Evolutionary conservation across 129 eudicot species (phyloP), one percentile per base, ranked within the genome.

Genomic region (Arctium minus): DNA sequence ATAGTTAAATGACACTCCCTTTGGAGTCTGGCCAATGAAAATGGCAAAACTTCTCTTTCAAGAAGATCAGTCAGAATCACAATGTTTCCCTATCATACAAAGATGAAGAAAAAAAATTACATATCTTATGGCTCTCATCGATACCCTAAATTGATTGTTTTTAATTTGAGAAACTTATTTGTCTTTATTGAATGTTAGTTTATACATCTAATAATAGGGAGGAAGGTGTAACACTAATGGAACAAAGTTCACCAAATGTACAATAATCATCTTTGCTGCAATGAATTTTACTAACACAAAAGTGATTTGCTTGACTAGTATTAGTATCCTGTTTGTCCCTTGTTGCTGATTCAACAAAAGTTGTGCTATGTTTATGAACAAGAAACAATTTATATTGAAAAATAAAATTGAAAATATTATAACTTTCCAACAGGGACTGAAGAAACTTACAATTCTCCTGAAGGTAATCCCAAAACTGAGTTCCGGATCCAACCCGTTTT

Each of bases 401-500:
- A 81, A 22, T 22, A 31, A 10, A 10, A 64, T 0, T 13, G 40
- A 37, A 79, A 42, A 8, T 9, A 18, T 31, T 10, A 15, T 30
- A 71, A 4, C 32, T 6, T 30, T 1, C 17, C 8, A 77, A 70
- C 2, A 15, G 9, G 4, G 9, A 37, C 0, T 17, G 30, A 30
- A 39, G 2, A 27, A 64, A 81, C 98, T 94, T 85, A 92, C 99
- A 81, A 95, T 93, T 78, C 94, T 88, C 36, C 90, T 89, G 40
- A 90, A 76, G 50, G 93, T 83, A 71, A 93, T 86, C 38, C 89
- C 84, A 74, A 95, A 88, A 27, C 79, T 79, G 76, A 90, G 87
- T 75, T 90, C 99, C 72, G 94, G 91, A 89, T 95, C 98, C 84
- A 92, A 73, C 36, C 86, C 93, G 62, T 44, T 83, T 42, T 86